Percentiles rank a stretch among this genome's conserved stretches.
These are phyloP conservation scores for Aspergillus fructus DNA, from an alignment of 2,329 filamentous ascomycete genomes.

Conservation along the genomic window DNA sequence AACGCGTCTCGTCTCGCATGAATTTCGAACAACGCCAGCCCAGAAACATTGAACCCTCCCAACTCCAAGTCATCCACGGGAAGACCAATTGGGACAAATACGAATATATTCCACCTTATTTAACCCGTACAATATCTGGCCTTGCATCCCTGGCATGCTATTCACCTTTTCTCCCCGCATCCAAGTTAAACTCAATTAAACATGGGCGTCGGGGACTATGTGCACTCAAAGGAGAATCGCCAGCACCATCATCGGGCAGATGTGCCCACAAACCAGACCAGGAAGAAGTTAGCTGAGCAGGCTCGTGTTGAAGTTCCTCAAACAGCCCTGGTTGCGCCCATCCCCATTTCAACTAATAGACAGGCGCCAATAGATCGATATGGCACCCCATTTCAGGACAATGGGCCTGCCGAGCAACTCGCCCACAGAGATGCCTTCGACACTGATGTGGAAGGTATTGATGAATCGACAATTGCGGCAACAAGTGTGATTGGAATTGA, in stretches of 20 bases:
- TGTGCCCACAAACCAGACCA: conserved; percentile 25
- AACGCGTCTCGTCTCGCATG: conserved; percentile 11
- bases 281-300: conserved; percentile 35
- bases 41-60: not conserved
- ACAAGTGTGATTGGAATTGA: conserved; percentile 40
- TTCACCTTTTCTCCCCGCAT: not conserved
- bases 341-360: conserved; percentile 17
- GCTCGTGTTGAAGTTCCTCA: conserved; percentile 36
- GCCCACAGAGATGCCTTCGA: conserved; percentile 39
- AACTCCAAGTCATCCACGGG: not conserved
- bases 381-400: conserved; percentile 18
- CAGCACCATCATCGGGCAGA: conserved; percentile 26
- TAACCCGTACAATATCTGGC: not conserved
- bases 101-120: not conserved
- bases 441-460: conserved; percentile 44
- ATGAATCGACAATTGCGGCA: conserved; percentile 43
- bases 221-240: conserved; percentile 39
- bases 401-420: conserved; percentile 16
- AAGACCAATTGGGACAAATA: not conserved
- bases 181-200: conserved; percentile 9
- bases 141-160: not conserved
- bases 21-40: conserved; percentile 8
- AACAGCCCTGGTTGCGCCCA: conserved; percentile 24
- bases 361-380: conserved; percentile 17
- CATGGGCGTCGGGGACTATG: conserved; percentile 45